Evolutionary conservation across 805 yeast genomes (phyloP), one percentile per base, ranked within the genome.

Genomic region (Priceomyces carsonii): DNA sequence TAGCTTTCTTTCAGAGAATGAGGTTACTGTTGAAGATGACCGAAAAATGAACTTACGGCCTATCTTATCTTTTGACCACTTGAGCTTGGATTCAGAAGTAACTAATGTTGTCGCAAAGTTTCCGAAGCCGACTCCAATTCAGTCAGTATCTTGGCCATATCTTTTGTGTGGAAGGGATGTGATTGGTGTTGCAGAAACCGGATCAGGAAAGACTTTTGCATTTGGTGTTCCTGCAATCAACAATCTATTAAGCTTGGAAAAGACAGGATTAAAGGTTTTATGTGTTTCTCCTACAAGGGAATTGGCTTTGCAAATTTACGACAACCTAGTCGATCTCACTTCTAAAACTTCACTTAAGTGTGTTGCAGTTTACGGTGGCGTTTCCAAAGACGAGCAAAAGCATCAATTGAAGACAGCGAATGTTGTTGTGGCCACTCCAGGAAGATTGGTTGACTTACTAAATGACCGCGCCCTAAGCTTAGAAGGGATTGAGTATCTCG

Each of bases 221-320:
- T 93, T 91, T 59, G 96, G 96, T 58, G 93, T 93, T 20, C 99
- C 99, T 31, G 96, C 97, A n/a, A 75, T 91, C 35, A 73, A 87
- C 53, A 80, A 80, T 43, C 66, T 91, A 38, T 51, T 80, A 26
- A 54, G 67, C 30, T 51, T 70, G 30, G 59, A 59, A 55, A 60
- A 64, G 30, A 63, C 61, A 23, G 83, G 83, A 13, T 72, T 85
- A 37, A 79, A 79, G 51, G 95, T 89, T 3, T 73, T 93, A 39
- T 86, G 86, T 39, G 81, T 93, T 29, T 89, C 97, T 2, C 99
- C 99, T 39, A 93, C 99, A 7, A 82, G 99, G 73, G 99, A 93
- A 65, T 76, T 93, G 53, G 99, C 99, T 2, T 77, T 91, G 44
- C 99, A 93, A 66, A 93, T 81, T 44, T 84, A 79, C 55, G 97